Evolutionary conservation across 1,139 yeast species (phyloP).

Genomic region (Kodamaea alishanica): DNA sequence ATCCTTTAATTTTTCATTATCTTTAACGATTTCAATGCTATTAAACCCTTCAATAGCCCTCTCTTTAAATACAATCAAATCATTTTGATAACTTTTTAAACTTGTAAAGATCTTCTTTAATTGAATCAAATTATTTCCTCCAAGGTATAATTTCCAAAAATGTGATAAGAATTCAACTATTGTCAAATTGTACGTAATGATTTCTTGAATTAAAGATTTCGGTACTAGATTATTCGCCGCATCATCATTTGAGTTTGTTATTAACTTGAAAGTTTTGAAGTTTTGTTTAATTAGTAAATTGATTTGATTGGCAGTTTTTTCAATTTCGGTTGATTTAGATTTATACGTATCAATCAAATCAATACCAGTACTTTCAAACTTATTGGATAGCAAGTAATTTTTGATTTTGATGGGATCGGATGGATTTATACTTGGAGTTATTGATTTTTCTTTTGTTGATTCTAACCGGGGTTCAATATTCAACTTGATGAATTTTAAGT

Average conservation of each 20-base stretch:
- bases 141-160: conserved; percentile 40
- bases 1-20: conserved; percentile 33
- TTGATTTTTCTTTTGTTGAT: conserved; percentile 4
- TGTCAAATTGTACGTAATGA: conserved; percentile 37
- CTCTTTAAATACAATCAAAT: conserved; percentile 14
- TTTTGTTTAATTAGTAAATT: conserved; percentile 52
- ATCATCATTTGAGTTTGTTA: conserved; percentile 18
- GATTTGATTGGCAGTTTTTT: conserved; percentile 49
- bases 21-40: conserved; percentile 14
- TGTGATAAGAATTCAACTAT: conserved; percentile 43
- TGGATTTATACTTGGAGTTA: conserved; percentile 3
- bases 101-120: conserved; percentile 36
- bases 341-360: conserved; percentile 43
- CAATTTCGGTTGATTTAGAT: conserved; percentile 35
- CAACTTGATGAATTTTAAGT: conserved; percentile 56
- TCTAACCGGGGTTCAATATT: conserved; percentile 37
- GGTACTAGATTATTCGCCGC: conserved; percentile 25
- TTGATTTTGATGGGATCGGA: conserved; percentile 22
- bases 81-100: conserved; percentile 29
- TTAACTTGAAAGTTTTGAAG: conserved; percentile 47
- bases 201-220: conserved; percentile 27
- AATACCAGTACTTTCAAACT: conserved; percentile 22
- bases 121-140: conserved; percentile 38
- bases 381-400: conserved; percentile 22
- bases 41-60: conserved; percentile 8